Conservation (phyloP, 1,284 basidiomycete species). For the Microbotryum scabiosae region DNA sequence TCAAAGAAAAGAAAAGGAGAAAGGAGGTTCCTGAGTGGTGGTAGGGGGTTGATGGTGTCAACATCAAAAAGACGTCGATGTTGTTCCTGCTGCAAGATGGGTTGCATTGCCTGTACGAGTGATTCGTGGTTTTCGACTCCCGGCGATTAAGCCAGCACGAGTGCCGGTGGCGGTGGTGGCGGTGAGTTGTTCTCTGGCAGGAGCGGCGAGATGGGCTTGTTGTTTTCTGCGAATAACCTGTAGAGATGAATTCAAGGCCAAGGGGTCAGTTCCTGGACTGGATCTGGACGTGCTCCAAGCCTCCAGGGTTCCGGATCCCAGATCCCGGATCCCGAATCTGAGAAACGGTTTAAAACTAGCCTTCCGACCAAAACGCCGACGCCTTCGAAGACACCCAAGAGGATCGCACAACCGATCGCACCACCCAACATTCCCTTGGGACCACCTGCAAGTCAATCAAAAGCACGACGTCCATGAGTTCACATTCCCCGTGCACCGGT, state of each 20-base stretch:
- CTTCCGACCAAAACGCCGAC: conserved; percentile 79
- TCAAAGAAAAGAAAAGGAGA: not conserved
- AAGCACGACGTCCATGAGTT: not conserved
- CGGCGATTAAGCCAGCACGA: not conserved
- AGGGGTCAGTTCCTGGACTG: too few relatives aligned
- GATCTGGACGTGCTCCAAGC: too few relatives aligned
- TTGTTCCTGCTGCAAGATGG: not conserved
- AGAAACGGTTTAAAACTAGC: not conserved
- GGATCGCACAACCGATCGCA: conserved; percentile 90
- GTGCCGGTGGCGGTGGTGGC: not conserved
- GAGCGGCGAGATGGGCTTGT: conserved; percentile 27
- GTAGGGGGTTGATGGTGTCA: not conserved
- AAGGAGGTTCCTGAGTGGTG: not conserved
- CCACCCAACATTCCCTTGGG: conserved; percentile 81
- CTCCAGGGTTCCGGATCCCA: too few relatives aligned
- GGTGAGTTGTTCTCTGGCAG: conserved; percentile 4
- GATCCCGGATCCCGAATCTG: too few relatives aligned
- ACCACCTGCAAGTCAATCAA: conserved; percentile 54
- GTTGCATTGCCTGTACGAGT: too few relatives aligned
- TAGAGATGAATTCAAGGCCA: too few relatives aligned
- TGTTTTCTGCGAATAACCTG: conserved; percentile 27
- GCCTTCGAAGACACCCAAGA: conserved; percentile 78
- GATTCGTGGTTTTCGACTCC: too few relatives aligned
- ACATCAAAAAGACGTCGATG: too few relatives aligned
- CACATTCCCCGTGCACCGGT: not conserved